Evolutionary conservation across 2,329 filamentous ascomycete species (phyloP).

Genomic region (Xylaria digitata): DNA sequence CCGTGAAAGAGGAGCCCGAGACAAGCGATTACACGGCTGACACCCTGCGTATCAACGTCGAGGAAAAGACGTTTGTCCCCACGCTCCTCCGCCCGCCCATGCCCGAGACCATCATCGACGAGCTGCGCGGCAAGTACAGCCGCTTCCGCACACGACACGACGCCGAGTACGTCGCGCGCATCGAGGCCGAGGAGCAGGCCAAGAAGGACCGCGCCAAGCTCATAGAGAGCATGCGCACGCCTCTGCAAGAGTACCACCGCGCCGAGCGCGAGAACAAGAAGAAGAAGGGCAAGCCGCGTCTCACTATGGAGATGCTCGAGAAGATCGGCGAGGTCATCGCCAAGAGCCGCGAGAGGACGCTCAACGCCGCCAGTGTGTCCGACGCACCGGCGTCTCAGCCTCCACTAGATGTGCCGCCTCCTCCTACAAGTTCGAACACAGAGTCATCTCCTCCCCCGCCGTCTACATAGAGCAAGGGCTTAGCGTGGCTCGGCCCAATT

Average conservation of each 20-base stretch:
- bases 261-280: constrained; percentile 63
- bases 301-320: constrained; percentile 69
- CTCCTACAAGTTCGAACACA: constrained; percentile 18
- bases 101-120: constrained; percentile 81
- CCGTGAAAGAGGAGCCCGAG: constrained; percentile 63
- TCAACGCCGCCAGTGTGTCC: constrained; percentile 52
- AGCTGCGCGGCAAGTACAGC: constrained; percentile 85
- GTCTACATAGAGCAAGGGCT: constrained; percentile 33
- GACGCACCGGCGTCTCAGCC: constrained; percentile 15
- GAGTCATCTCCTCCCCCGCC: constrained; percentile 38
- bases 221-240: constrained; percentile 59
- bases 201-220: constrained; percentile 56
- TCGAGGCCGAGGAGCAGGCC: constrained; percentile 67
- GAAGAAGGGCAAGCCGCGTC: constrained; percentile 65
- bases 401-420: constrained; percentile 21
- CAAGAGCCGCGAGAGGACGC: constrained; percentile 59
- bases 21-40: constrained; percentile 70
- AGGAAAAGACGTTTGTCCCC: constrained; percentile 81
- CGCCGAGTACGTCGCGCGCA: constrained; percentile 74
- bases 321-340: constrained; percentile 72
- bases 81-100: constrained; percentile 81
- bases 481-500: constrained; percentile 12
- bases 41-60: constrained; percentile 80
- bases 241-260: constrained; percentile 69
- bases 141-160: constrained; percentile 85